Base-by-base conservation (phyloP, 495 filamentous ascomycete genomes). In the Neurospora sp. region DNA sequence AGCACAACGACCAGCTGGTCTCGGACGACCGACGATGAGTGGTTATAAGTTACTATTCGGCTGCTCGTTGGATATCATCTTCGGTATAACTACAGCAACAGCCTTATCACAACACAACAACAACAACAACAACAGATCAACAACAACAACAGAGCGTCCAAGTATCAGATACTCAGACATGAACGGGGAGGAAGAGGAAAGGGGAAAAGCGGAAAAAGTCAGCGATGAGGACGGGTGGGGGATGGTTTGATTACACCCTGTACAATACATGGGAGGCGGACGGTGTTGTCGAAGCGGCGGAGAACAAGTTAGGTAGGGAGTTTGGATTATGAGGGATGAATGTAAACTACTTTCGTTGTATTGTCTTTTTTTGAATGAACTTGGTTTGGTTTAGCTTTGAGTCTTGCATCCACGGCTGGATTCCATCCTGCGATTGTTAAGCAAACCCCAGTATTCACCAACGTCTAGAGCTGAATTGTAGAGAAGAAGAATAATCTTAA, bases 331-430 rank as follows among this genome's bases (percentile, higher is more conserved):
- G 54, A 66, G 1, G 27, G 14, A 66, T 35, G 54, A 31, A 35
- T 66, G 54, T 66, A 66, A 35, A 35, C 54, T 66, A 10, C 27
- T 35, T 66, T 66, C 54, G 27, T 35, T 35, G 54, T 35, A 66
- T 35, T 35, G 54, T 37, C 27, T 35, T 5, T 62, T 35, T 62
- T 16, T 46, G 46, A 54, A 54, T 12, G 5, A 23, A 37, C 27
- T 66, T 66, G 49, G 12, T 31, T 60, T 62, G 23, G 2, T 35
- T 66, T 54, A 60, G 5, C 11, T 7, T 7, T 60, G 20, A 4
- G 14, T 14, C 49, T 3, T 60, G 14, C 2, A 2, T 2, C 23
- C 14, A 1, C 14, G 4, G 8, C 14, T 4, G 0, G 4, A 0
- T 62, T 7, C 6, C 5, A 12, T 23, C 1, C 0, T 35, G 6